Percentiles rank a stretch among this genome's conserved stretches.
Evolutionary conservation across 371 early-diverging fungal genomes (phyloP).

Genomic region (Nematocida ironsii): DNA sequence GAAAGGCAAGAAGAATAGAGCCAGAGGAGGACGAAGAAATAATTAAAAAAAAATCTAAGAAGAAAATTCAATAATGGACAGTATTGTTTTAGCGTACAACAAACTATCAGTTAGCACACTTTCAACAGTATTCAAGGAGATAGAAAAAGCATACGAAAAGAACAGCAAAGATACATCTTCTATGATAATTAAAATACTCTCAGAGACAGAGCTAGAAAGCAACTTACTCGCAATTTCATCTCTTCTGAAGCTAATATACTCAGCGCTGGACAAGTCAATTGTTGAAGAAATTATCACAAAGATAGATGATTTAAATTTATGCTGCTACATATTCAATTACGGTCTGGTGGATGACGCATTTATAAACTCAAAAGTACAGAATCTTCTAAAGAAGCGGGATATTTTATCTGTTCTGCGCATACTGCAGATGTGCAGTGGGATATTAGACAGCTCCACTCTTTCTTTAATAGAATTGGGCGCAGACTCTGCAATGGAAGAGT

Average conservation of each 20-base stretch:
- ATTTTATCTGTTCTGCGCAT: slow-evolving; percentile 27
- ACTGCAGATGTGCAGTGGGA: slow-evolving; percentile 36
- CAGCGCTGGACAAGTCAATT: slow-evolving; percentile 38
- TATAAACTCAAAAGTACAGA: not conserved
- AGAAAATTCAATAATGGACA: slow-evolving; percentile 40
- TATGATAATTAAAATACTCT: slow-evolving; percentile 18
- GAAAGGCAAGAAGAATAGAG: not conserved
- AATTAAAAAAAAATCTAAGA: slow-evolving; percentile 16
- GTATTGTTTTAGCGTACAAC: slow-evolving; percentile 49
- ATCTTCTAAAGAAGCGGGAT: not conserved
- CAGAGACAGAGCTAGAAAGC: slow-evolving; percentile 7
- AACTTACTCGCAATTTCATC: slow-evolving; percentile 47
- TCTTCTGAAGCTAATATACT: slow-evolving; percentile 46
- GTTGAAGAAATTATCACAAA: slow-evolving; percentile 16
- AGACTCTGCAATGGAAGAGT: not conserved
- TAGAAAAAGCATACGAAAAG: slow-evolving; percentile 18
- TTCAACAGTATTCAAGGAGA: slow-evolving; percentile 31
- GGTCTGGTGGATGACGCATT: slow-evolving; percentile 42
- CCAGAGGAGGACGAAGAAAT: slow-evolving; percentile 5
- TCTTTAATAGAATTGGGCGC: not conserved
- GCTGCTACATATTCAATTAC: slow-evolving; percentile 52
- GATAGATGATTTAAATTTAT: slow-evolving; percentile 9
- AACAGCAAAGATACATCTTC: not conserved
- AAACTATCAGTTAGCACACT: slow-evolving; percentile 32
- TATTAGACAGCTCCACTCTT: not conserved